Base-by-base conservation (phyloP, 768 basidiomycete genomes). In the Sarcomyxa edulis region DNA sequence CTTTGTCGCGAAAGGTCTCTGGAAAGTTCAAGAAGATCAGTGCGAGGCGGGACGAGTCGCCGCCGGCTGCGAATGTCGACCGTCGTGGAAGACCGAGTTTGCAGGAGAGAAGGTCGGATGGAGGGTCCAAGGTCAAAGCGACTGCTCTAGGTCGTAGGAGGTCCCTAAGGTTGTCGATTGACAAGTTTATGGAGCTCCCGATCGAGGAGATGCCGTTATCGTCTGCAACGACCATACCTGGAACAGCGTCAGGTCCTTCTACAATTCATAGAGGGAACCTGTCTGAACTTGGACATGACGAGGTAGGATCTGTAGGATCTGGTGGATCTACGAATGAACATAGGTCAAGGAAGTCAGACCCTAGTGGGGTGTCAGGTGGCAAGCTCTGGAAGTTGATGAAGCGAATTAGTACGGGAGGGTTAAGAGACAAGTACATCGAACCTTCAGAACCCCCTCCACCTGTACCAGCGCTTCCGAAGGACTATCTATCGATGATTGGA, bases 311-410 rank as follows among this genome's bases (percentile, higher is more conserved):
- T n/a, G n/a, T n/a, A n/a, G n/a, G n/a, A n/a, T n/a, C n/a, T n/a
- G n/a, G n/a, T n/a, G n/a, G n/a, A 12, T 11, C 19, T 25, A 24
- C 37, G 20, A 29, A 38, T 9, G 37, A 38, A n/a, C 10, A 21
- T 6, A 39, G 24, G n/a, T n/a, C n/a, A 23, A 39, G 30, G 38
- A 31, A 32, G 38, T 22, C 9, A 10, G 38, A 39, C 9, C 29
- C 29, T 11, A 23, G 38, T 10, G 12, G 31, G 18, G n/a, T 37
- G 32, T 14, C 32, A 5, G 61, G 67, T 5, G 62, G 68, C 6
- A 76, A 66, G 48, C 55, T 84, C 2, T 84, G 81, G 81, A 80
- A 69, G 55, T 52, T 87, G 35, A 69, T 86, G 68, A 84, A 82
- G 55, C 69, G 79, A 27, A 74, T 87, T 43, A 84, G 81, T 43